Evolutionary conservation across 129 eudicot genomes (phyloP).

Genomic region (Cynara cardunculus): DNA sequence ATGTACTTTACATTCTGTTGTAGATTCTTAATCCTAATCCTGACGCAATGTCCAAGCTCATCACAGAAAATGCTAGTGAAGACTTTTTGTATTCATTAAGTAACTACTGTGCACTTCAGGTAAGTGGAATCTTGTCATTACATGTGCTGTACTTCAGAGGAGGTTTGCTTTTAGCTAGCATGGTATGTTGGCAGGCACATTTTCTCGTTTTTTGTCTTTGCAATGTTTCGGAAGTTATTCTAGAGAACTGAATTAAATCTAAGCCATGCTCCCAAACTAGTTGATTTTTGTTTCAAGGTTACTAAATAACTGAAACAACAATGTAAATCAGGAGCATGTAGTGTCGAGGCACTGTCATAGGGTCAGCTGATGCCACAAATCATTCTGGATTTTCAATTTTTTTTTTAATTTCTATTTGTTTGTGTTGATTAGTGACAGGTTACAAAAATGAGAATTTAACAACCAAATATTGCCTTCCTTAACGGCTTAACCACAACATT

Average conservation of each 20-base stretch:
- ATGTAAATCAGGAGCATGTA: background rate
- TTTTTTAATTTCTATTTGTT: no score
- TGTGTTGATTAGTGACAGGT: background rate
- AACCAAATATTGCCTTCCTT: no score
- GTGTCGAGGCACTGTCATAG: no score
- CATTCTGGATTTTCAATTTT: background rate
- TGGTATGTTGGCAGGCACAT: background rate
- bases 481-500: background rate
- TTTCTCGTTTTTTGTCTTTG: background rate
- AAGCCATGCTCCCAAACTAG: background rate
- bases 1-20: conserved; percentile 1
- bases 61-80: conserved; percentile 95
- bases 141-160: background rate
- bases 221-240: background rate
- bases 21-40: conserved; percentile 99
- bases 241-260: background rate
- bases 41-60: conserved; percentile 96
- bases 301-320: background rate
- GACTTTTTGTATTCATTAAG: conserved; percentile 84
- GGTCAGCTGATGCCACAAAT: background rate
- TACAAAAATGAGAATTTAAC: background rate
- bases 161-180: background rate
- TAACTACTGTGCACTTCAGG: conserved; percentile 99
- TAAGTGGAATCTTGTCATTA: conserved; percentile 17
- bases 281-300: background rate